Base-by-base conservation (phyloP, 2,329 filamentous ascomycete species). In the Diplodia corticola region DNA sequence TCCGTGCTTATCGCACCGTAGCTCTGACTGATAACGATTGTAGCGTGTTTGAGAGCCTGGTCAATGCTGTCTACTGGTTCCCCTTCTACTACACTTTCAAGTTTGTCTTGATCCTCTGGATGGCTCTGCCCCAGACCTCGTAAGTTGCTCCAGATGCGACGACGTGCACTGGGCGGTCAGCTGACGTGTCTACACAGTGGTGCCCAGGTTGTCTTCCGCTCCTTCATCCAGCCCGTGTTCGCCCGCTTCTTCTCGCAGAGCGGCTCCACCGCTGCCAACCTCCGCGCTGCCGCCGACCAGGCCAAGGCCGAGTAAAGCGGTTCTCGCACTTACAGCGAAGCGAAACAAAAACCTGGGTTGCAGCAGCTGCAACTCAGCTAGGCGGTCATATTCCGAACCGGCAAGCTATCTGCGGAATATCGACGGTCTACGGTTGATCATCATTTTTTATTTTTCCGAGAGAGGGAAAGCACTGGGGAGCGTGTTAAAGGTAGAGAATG, bases 61-160 rank as follows among this genome's bases (percentile, higher is more conserved):
- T 96, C 75, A 93, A 86, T 81, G 90, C 92, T 70, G 91, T 94
- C 70, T 95, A 95, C 86, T 96, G 91, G 91, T 92, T 96, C 85
- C 91, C 95, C 77, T 99, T 99, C 85, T 99, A 99, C 90, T 99
- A 92, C 83, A 94, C 93, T 78, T 98, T 99, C 91, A 99, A 99
- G 88, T 97, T 99, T 78, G 84, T 96, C 77, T 91, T 98, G 80
- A 86, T 98, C 75, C 89, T 99, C 79, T 99, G 95, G 95, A 93
- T 99, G 83, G 89, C 94, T 73, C 92, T 99, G 76, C 95, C 95
- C 80, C 87, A 91, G 80, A 97, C 96, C 85, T 85, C 85, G 94
- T 97, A 89, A 78, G 90, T 83, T 50, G 20, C n/a, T 46, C 67
- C 64, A 37, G 28, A 49, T n/a, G 28, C 63, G 20, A 26, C 51